Conservation (phyloP, 441 rosid species). For the Bruguiera hainesii region DNA sequence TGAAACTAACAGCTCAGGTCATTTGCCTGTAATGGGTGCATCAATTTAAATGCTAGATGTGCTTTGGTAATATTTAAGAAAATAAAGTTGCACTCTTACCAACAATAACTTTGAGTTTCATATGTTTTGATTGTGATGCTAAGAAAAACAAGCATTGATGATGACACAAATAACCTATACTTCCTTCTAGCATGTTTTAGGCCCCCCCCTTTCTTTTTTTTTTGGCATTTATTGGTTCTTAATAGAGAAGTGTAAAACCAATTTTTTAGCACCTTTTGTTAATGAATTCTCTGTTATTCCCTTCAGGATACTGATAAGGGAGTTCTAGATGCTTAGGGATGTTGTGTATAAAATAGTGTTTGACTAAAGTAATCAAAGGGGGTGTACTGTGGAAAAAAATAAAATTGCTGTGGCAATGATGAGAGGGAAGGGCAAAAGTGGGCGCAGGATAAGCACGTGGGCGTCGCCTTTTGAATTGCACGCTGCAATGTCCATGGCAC, state of each 20-base stretch:
- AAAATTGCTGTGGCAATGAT: conserved; percentile 48
- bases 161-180: conserved; percentile 24
- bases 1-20: no score
- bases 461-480: conserved; percentile 55
- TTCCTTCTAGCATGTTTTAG: conserved; percentile 10
- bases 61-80: no score
- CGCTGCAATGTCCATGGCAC: conserved; percentile 45
- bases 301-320: conserved; percentile 8
- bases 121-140: no score
- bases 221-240: neutral
- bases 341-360: conserved; percentile 41
- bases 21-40: no score
- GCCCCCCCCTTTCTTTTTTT: neutral
- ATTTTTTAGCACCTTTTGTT: neutral
- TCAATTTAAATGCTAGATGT: no score
- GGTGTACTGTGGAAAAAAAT: conserved; percentile 18
- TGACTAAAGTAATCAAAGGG: conserved; percentile 35
- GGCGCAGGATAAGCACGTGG: conserved; percentile 76
- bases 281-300: neutral
- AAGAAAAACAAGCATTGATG: conserved; percentile 17
- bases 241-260: neutral
- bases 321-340: conserved; percentile 26
- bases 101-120: no score
- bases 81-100: no score
- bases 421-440: conserved; percentile 50